Percentiles rank a stretch among this genome's conserved stretches.
Evolutionary conservation across 805 yeast species (phyloP).

Genomic region (Teunomyces kruisii): DNA sequence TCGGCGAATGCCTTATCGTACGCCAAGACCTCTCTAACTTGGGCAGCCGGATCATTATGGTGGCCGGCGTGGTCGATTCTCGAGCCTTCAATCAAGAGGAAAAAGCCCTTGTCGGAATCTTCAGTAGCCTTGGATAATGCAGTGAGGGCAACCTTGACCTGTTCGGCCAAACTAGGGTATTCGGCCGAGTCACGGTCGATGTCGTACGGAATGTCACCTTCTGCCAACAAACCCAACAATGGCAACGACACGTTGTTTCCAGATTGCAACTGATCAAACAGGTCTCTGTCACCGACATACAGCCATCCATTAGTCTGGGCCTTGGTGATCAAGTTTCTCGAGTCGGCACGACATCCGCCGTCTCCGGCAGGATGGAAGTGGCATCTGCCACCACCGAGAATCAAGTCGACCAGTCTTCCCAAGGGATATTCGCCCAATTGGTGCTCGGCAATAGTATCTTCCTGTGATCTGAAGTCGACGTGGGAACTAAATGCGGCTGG

Average conservation of each 20-base stretch:
- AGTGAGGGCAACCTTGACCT: constrained; percentile 69
- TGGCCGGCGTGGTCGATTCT: constrained; percentile 96
- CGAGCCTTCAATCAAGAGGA: constrained; percentile 85
- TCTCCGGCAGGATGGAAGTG: constrained; percentile 60
- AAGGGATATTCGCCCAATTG: constrained; percentile 80
- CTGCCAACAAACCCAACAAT: constrained; percentile 71
- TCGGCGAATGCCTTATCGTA: constrained; percentile 80
- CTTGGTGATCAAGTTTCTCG: constrained; percentile 62
- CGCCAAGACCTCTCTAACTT: constrained; percentile 86
- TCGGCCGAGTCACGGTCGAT: constrained; percentile 63
- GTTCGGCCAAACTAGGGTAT: constrained; percentile 79
- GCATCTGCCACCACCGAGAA: constrained; percentile 90
- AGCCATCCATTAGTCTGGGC: constrained; percentile 64
- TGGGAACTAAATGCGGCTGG: constrained; percentile 90
- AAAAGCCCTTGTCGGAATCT: constrained; percentile 80
- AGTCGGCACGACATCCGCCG: constrained; percentile 69
- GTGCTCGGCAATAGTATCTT: constrained; percentile 83
- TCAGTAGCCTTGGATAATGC: constrained; percentile 66
- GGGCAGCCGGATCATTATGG: constrained; percentile 91
- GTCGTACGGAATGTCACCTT: constrained; percentile 79
- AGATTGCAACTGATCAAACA: constrained; percentile 51
- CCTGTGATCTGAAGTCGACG: constrained; percentile 71
- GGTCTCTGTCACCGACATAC: constrained; percentile 57
- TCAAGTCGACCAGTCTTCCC: constrained; percentile 77
- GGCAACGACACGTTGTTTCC: constrained; percentile 75